phyloP scores from a whole-genome alignment of 306 rosid genomes.

The Dalbergia oliveri region DNA sequence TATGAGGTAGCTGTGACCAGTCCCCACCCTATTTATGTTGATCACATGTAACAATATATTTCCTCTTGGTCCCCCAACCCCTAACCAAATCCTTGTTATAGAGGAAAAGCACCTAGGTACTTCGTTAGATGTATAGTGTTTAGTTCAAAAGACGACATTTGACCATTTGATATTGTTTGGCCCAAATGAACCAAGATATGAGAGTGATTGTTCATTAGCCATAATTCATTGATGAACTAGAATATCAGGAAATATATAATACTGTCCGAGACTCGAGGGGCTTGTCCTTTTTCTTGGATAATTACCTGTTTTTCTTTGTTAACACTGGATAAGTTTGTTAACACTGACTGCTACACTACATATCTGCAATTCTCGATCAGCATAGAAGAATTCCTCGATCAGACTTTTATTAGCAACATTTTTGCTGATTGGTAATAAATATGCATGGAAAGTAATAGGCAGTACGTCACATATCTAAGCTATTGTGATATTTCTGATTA shows the following conservation, averaged over 20 bases:
- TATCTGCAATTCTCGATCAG: too few species aligned
- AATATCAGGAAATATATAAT: neutral
- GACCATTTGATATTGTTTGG: slow-evolving; percentile 1
- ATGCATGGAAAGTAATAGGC: slow-evolving; percentile 13
- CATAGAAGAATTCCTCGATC: too few species aligned
- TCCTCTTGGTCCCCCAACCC: slow-evolving; percentile 31
- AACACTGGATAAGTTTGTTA: neutral
- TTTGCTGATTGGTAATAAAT: neutral
- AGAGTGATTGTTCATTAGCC: neutral
- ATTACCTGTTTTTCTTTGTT: neutral
- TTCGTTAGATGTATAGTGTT: neutral
- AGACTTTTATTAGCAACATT: too few species aligned
- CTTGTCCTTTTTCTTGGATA: neutral
- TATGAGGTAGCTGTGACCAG: slow-evolving; percentile 29
- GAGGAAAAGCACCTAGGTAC: neutral
- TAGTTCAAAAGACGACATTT: neutral
- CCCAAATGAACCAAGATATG: slow-evolving; percentile 16
- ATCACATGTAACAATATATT: slow-evolving; percentile 32
- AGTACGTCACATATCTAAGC: neutral
- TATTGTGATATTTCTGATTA: too few species aligned
- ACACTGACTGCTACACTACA: too few species aligned
- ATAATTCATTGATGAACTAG: slow-evolving; percentile 1
- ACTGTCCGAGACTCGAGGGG: neutral
- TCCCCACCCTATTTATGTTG: slow-evolving; percentile 41
- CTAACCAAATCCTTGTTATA: neutral